Percentiles rank a stretch among this genome's conserved stretches.
Conservation (phyloP, 2,329 filamentous ascomycete genomes). For the Nemania serpens region DNA sequence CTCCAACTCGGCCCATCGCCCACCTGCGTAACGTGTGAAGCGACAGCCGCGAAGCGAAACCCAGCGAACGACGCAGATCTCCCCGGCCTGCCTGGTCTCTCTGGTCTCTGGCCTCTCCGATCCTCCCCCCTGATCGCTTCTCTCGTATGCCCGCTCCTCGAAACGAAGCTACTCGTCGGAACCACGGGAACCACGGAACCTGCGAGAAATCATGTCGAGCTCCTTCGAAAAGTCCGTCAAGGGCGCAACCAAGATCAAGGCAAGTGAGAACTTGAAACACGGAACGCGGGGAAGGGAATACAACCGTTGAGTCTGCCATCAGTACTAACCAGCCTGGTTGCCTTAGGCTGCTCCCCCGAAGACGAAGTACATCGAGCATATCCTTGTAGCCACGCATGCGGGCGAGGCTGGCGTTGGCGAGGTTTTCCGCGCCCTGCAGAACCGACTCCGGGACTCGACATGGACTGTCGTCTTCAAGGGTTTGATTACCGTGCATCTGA, state of each 20-base stretch:
- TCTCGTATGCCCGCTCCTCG: neutral
- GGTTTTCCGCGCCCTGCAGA: slow-evolving; percentile 89
- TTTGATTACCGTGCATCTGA: slow-evolving; percentile 91
- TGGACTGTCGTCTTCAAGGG: slow-evolving; percentile 99
- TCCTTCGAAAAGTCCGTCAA: slow-evolving; percentile 99
- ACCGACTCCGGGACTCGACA: slow-evolving; percentile 89
- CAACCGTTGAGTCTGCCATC: neutral
- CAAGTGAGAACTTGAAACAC: slow-evolving; percentile 44
- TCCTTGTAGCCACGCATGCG: slow-evolving; percentile 90
- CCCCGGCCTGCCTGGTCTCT: neutral
- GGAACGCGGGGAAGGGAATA: neutral
- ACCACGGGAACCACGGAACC: neutral
- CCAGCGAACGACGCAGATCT: slow-evolving; percentile 7
- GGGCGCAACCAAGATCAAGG: slow-evolving; percentile 97
- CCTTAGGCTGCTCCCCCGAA: slow-evolving; percentile 88
- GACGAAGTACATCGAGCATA: slow-evolving; percentile 99
- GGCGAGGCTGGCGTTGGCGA: slow-evolving; percentile 94
- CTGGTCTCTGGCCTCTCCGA: too few species aligned
- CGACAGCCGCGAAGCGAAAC: neutral
- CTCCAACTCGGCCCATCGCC: slow-evolving; percentile 3
- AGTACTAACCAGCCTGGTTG: slow-evolving; percentile 27
- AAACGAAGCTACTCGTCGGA: too few species aligned
- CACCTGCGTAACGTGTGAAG: slow-evolving; percentile 9
- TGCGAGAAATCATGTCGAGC: slow-evolving; percentile 65
- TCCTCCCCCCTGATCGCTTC: slow-evolving; percentile 3